Base-by-base conservation (phyloP, 441 rosid genomes). In the Biscutella laevigata region DNA sequence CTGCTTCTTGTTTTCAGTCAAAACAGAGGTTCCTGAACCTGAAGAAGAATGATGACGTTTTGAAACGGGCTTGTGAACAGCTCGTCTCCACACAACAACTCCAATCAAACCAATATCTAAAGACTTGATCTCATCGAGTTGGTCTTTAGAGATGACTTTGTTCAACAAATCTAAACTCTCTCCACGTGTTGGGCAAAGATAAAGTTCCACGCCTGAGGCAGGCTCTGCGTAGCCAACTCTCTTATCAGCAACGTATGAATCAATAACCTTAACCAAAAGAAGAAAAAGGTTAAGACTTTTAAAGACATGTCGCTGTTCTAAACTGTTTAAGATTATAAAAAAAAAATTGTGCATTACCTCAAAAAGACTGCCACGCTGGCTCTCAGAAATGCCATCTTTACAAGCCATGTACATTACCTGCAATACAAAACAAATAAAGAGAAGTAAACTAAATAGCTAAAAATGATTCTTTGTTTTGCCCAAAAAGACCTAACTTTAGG, bases 211-310 rank as follows among this genome's bases (percentile, higher is more conserved):
- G 13, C 94, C 95, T 4, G 80, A 55, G 36, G 72, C 70, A 25
- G 98, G 88, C 80, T 87, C 96, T 10, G 84, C 88, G 67, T 81
- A 71, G 48, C 98, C 98, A 59, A 85, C 95, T 61, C 98, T 74
- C 57, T 70, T 77, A 36, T 88, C 98, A 53, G 55, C 15, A 10
- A 80, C 78, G 69, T 91, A 91, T 1, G 94, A 78, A 27, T 84
- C 82, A 6, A 77, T 75, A 43, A 71, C 88, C 98, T 91, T 64
- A 67, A 5, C 28, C 56, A 58, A 22, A 16, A 59, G 16, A 44
- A 59, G 7, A 41, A 37, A 32, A 44, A 22, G 1, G 9, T 4
- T 41, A 12, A 50, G 60, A 44, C 36, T 14, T 43, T 52, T 22
- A 3, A 7, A 39, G 44, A 53, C 34, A 39, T 19, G 47, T 5